phyloP scores from a whole-genome alignment of 2,329 filamentous ascomycete species.

The Penicillium sp. region DNA sequence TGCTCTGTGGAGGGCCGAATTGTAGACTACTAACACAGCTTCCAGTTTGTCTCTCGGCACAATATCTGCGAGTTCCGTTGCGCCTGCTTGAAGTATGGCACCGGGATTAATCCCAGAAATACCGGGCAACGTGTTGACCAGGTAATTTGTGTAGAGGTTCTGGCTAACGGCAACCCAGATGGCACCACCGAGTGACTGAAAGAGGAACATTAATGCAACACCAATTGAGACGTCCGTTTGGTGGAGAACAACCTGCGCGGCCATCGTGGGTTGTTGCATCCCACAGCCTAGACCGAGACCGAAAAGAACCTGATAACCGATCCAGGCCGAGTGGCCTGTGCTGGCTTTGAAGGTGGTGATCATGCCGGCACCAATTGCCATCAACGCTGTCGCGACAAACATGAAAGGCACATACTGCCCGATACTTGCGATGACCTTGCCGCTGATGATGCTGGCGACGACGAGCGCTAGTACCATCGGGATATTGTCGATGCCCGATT shows the following conservation, averaged over 20 bases:
- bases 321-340: conserved; percentile 22
- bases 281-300: conserved; percentile 23
- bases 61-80: conserved; percentile 11
- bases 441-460: conserved; percentile 38
- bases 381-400: conserved; percentile 28
- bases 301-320: conserved; percentile 26
- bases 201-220: conserved; percentile 23
- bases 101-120: conserved; percentile 17
- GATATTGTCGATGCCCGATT: conserved; percentile 50
- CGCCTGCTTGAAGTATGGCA: conserved; percentile 15
- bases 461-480: conserved; percentile 45
- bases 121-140: conserved; percentile 10
- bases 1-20: conserved; percentile 15
- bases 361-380: conserved; percentile 22
- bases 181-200: conserved; percentile 24
- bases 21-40: conserved; percentile 20
- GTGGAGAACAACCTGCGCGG: conserved; percentile 20
- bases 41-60: conserved; percentile 18
- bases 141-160: conserved; percentile 22
- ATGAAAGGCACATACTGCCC: conserved; percentile 49
- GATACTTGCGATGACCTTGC: conserved; percentile 36
- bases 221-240: conserved; percentile 22
- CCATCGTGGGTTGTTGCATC: conserved; percentile 23
- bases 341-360: conserved; percentile 22
- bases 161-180: conserved; percentile 24